Evolutionary conservation across 768 basidiomycete genomes (phyloP).

Genomic region (Boletus patriciae): DNA sequence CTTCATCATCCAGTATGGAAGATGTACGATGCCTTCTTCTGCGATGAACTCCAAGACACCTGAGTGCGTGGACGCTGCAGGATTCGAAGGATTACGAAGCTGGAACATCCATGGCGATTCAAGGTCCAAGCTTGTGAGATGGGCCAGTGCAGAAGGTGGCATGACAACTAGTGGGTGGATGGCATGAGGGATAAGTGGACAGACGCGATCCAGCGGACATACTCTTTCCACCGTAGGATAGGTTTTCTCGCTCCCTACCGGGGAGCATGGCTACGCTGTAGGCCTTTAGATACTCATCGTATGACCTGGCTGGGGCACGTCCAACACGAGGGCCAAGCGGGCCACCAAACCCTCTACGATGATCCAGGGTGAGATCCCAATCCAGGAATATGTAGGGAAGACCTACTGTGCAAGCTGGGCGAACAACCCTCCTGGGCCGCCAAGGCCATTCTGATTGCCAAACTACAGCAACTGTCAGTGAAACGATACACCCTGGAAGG

Average conservation of each 20-base stretch:
- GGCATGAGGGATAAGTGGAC: constrained; percentile 9
- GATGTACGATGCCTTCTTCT: constrained; percentile 90
- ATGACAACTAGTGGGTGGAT: constrained; percentile 71
- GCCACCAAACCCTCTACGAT: constrained; percentile 52
- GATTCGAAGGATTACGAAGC: constrained; percentile 84
- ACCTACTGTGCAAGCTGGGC: constrained; percentile 64
- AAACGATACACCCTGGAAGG: background rate
- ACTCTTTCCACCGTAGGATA: constrained; percentile 98
- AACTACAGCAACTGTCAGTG: constrained; percentile 33
- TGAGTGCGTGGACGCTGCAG: constrained; percentile 85
- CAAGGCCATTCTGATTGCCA: constrained; percentile 35
- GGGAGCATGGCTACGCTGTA: constrained; percentile 95
- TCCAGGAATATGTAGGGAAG: constrained; percentile 1
- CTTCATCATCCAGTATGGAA: constrained; percentile 99
- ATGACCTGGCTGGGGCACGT: constrained; percentile 64
- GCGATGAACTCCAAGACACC: constrained; percentile 99
- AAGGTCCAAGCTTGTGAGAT: constrained; percentile 82
- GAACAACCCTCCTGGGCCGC: constrained; percentile 59
- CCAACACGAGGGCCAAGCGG: constrained; percentile 48
- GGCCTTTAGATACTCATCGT: constrained; percentile 91
- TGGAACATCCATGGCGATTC: constrained; percentile 96
- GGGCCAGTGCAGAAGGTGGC: constrained; percentile 93
- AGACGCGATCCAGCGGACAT: constrained; percentile 39
- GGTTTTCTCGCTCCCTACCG: constrained; percentile 80
- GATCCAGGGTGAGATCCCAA: constrained; percentile 20